Evolutionary conservation across 371 early-diverging fungal species (phyloP), one percentile per base, ranked within the genome.

Genomic region (Lichtheimia corymbifera): DNA sequence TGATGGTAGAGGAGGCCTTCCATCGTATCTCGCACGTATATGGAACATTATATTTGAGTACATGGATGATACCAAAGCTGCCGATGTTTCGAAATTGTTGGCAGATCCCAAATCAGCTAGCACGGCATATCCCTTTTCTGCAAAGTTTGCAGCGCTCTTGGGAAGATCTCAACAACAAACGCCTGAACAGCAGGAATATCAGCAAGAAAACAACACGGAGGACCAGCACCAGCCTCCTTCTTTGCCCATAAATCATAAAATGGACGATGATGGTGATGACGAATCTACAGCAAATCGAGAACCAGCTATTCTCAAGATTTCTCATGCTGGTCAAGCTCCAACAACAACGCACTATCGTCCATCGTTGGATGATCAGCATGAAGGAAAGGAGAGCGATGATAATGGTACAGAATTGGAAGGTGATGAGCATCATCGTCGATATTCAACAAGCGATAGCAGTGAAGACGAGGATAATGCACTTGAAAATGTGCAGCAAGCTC

Each of bases 21-120:
- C 57, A 22, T 56, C 57, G 1, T 56, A 56, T 45, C 43, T 56
- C 2, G 12, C 57, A 13, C 22, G 45, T n/a, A 56, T 56, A 24
- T 56, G 57, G 57, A 56, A 25, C 43, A n/a, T 56, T 1, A 44
- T 56, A 4, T 56, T 56, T 17, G 57, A 47, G 17, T n/a, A 47
- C 47, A 47, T 22, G 47, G 22, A 47, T 22, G 22, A 22, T 22
- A 47, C 9, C n/a, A n/a, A 47, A 2, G 47, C n/a, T 18, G 47
- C 47, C 17, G 22, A 47, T 47, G 47, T 22, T 7, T 18, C n/a
- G 47, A 47, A 47, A 47, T 47, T 47, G 17, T 7, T 22, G 18
- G 47, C 47, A 47, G 47, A n/a, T 22, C n/a, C 22, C 17, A n/a
- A n/a, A 47, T 47, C 47, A 17, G 35, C 35, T 35, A 35, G 35